phyloP scores from a whole-genome alignment of 169 alveolate species.

The Eimeria maxima region DNA sequence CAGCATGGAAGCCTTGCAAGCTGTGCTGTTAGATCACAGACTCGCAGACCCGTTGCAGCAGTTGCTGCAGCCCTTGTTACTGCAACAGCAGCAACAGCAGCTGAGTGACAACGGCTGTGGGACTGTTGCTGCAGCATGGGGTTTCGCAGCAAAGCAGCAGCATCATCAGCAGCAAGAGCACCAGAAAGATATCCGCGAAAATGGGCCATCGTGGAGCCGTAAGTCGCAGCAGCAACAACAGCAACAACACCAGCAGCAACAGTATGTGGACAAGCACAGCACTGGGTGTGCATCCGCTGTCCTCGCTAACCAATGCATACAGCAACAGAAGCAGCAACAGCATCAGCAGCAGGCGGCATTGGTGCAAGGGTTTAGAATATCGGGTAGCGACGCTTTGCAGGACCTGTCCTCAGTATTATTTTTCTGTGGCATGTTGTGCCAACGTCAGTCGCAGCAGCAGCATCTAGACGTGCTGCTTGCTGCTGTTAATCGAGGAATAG shows the following conservation, averaged over 20 bases:
- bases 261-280: background rate
- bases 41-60: slow-evolving; percentile 52
- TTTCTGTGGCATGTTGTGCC: slow-evolving; percentile 55
- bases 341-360: slow-evolving; percentile 45
- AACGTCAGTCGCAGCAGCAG: slow-evolving; percentile 66
- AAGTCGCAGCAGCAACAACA: background rate
- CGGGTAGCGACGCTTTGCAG: slow-evolving; percentile 57
- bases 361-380: slow-evolving; percentile 30
- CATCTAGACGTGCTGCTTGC: slow-evolving; percentile 50
- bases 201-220: background rate
- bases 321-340: slow-evolving; percentile 19
- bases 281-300: background rate
- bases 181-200: background rate
- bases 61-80: slow-evolving; percentile 29
- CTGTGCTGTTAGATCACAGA: slow-evolving; percentile 13
- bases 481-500: slow-evolving; percentile 73
- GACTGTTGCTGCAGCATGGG: background rate
- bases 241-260: background rate
- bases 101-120: background rate
- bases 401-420: slow-evolving; percentile 48
- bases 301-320: background rate
- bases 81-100: slow-evolving; percentile 30
- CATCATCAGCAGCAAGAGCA: background rate
- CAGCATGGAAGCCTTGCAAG: slow-evolving; percentile 56
- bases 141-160: background rate